These are phyloP conservation scores for Cordyceps cicadae DNA, from an alignment of 2,329 filamentous ascomycete genomes.

Conservation along the genomic window DNA sequence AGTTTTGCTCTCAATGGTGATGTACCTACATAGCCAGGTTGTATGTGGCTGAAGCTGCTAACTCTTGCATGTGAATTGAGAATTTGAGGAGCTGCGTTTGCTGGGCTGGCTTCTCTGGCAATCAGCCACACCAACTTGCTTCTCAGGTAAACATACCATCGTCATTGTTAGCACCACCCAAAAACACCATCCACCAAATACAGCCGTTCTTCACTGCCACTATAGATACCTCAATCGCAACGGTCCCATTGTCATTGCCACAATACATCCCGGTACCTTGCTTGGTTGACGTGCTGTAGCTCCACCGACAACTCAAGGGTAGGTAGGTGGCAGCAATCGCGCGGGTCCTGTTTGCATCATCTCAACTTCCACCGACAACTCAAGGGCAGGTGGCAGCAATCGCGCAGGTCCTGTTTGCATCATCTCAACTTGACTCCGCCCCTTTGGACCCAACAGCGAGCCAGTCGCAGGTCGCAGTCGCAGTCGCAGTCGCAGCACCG, in stretches of 20 bases:
- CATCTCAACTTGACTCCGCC: conserved; percentile 3
- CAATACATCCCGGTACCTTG: background rate
- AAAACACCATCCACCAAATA: background rate
- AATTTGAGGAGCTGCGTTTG: background rate
- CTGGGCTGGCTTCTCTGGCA: background rate
- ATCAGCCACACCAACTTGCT: background rate
- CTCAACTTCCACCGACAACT: conserved; percentile 1
- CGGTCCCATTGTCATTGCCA: background rate
- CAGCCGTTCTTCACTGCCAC: background rate
- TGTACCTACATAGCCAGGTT: background rate
- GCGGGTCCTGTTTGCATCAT: conserved; percentile 4
- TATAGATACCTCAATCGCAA: background rate
- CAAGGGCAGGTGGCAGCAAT: background rate
- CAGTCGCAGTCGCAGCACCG: background rate
- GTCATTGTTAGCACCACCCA: background rate
- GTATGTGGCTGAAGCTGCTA: too few species aligned
- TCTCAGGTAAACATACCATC: too few species aligned
- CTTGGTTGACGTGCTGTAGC: background rate
- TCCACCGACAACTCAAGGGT: background rate
- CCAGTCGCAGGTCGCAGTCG: background rate
- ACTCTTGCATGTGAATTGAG: background rate
- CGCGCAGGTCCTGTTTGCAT: conserved; percentile 4
- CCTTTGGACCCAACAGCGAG: background rate
- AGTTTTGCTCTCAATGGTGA: background rate
- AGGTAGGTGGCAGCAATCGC: conserved; percentile 4